A percentile compares a stretch with the other conserved stretches of the same genome.
phyloP scores from a whole-genome alignment of 164 flowering plant species.

The Magnolia officinalis region DNA sequence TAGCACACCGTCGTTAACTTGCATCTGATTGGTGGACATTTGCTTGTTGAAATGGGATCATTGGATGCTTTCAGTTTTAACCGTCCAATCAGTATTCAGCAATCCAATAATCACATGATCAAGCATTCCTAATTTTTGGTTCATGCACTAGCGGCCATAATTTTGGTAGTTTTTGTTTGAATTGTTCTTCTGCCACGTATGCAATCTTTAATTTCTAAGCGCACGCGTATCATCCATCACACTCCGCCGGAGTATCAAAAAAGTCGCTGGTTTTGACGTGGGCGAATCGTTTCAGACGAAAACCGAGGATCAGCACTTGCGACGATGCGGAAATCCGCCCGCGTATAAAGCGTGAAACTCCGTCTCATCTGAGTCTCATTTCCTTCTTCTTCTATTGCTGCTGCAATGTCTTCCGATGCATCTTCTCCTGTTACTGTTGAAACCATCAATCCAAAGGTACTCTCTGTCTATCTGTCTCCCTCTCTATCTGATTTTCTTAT shows the following conservation, averaged over 20 bases:
- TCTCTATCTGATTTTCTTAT: neutral
- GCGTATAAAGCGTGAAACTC: neutral
- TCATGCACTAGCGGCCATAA: too few relatives aligned
- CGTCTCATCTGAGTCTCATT: neutral
- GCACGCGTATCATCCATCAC: too few relatives aligned
- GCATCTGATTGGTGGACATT: too few relatives aligned
- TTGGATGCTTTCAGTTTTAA: too few relatives aligned
- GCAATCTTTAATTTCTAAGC: too few relatives aligned
- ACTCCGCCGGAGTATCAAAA: neutral
- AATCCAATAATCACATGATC: too few relatives aligned
- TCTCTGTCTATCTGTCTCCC: neutral
- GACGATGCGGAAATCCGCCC: constrained; percentile 1
- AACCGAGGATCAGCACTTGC: neutral
- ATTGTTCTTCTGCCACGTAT: too few relatives aligned
- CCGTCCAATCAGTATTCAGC: too few relatives aligned
- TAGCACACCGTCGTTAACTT: too few relatives aligned
- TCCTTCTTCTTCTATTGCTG: constrained; percentile 15
- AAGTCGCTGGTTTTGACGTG: neutral
- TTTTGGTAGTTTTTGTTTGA: too few relatives aligned
- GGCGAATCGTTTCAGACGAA: neutral
- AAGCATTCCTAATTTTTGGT: too few relatives aligned
- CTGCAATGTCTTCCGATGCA: constrained; percentile 20
- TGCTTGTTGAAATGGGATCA: too few relatives aligned
- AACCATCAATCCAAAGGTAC: constrained; percentile 64
- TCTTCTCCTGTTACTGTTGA: constrained; percentile 43